Conservation (phyloP, 768 basidiomycete genomes). For the Trametes cingulata region DNA sequence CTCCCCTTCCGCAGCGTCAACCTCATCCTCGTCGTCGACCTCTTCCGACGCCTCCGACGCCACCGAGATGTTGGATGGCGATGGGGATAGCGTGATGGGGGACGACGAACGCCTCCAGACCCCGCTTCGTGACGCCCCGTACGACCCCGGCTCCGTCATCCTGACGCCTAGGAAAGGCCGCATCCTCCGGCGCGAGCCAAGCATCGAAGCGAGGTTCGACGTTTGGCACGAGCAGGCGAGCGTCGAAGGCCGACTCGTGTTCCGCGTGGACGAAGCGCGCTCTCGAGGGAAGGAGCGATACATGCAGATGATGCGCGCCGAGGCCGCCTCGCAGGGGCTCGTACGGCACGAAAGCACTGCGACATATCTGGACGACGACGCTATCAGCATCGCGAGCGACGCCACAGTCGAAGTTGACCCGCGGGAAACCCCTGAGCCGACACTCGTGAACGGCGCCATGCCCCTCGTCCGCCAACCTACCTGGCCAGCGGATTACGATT, state of each 20-base stretch:
- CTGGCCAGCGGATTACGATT: slow-evolving; percentile 6
- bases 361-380: slow-evolving; percentile 3
- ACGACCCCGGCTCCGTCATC: slow-evolving; percentile 20
- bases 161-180: slow-evolving; percentile 17
- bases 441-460: neutral
- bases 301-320: neutral
- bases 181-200: neutral
- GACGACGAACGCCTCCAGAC: slow-evolving; percentile 10
- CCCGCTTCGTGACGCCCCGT: slow-evolving; percentile 4
- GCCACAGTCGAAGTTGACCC: slow-evolving; percentile 9
- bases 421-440: slow-evolving; percentile 10
- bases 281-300: no score
- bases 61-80: slow-evolving; percentile 1
- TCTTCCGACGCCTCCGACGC: neutral
- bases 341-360: neutral
- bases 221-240: slow-evolving; percentile 10
- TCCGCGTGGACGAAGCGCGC: neutral
- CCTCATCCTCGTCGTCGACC: neutral
- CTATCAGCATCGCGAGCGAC: slow-evolving; percentile 5
- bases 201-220: slow-evolving; percentile 5
- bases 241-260: slow-evolving; percentile 2
- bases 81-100: slow-evolving; percentile 15
- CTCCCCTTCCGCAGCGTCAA: neutral
- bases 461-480: slow-evolving; percentile 14
- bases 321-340: neutral